A percentile compares a stretch with the other conserved stretches of the same genome.
Evolutionary conservation across 2,329 filamentous ascomycete species (phyloP).

Genomic region (Rhynchosporium secalis): DNA sequence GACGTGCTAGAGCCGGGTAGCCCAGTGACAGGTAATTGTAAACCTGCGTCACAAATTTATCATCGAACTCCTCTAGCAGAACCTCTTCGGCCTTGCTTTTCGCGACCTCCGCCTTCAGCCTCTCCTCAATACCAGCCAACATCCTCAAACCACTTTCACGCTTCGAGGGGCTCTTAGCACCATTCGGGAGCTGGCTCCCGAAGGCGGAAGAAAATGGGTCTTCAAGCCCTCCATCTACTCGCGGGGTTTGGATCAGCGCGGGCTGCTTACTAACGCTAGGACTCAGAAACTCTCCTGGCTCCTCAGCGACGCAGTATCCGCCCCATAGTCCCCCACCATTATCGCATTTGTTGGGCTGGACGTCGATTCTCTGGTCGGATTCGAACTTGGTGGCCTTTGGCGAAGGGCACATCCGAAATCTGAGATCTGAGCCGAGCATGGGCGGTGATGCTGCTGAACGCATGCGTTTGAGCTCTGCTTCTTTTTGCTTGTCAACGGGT

Average conservation of each 20-base stretch:
- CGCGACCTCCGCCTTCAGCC: constrained; percentile 34
- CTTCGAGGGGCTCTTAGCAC: constrained; percentile 18
- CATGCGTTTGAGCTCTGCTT: constrained; percentile 50
- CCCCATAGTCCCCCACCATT: constrained; percentile 73
- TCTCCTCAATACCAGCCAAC: constrained; percentile 37
- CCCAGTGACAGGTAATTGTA: constrained; percentile 96
- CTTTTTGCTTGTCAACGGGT: constrained; percentile 32
- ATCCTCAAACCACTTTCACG: constrained; percentile 36
- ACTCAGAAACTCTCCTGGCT: constrained; percentile 41
- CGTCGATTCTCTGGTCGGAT: constrained; percentile 64
- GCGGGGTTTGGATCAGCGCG: constrained; percentile 42
- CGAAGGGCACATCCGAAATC: constrained; percentile 78
- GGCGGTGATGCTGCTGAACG: constrained; percentile 68
- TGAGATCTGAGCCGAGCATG: constrained; percentile 81
- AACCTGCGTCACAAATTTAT: constrained; percentile 88
- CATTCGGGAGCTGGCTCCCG: constrained; percentile 19
- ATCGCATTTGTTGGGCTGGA: constrained; percentile 54
- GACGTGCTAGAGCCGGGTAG: constrained; percentile 80
- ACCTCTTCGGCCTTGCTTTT: constrained; percentile 34
- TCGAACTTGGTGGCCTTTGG: constrained; percentile 85
- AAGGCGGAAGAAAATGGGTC: constrained; percentile 41
- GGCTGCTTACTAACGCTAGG: constrained; percentile 35
- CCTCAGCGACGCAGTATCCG: constrained; percentile 60
- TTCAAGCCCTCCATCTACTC: constrained; percentile 34
- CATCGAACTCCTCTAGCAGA: constrained; percentile 69